Conservation (phyloP, 2,329 filamentous ascomycete genomes). For the Plenodomus biglobosus region DNA sequence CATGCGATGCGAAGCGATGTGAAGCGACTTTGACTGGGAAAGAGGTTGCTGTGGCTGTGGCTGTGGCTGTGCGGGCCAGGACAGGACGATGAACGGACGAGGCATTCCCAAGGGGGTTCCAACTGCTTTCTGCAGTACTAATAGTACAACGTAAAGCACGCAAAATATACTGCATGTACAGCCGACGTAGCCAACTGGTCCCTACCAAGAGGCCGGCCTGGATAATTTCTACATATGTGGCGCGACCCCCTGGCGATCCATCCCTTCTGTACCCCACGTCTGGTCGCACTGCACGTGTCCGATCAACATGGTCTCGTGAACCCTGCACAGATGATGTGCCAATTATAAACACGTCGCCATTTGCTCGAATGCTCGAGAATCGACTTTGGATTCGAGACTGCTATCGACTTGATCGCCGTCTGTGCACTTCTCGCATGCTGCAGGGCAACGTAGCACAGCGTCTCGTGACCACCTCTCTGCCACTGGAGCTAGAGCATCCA, state of each 20-base stretch:
- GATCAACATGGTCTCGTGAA: not conserved
- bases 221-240: not conserved
- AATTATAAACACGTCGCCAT: not conserved
- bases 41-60: constrained; percentile 9
- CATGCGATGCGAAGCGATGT: not conserved
- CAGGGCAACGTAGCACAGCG: constrained; percentile 4
- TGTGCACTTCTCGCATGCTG: constrained; percentile 5
- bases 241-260: constrained; percentile 14
- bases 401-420: constrained; percentile 1
- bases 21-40: constrained; percentile 22
- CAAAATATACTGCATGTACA: no score
- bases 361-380: not conserved
- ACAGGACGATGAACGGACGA: no score
- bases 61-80: no score
- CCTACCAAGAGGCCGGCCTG: not conserved
- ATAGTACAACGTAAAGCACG: no score
- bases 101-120: no score
- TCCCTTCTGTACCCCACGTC: constrained; percentile 6
- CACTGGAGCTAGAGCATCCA: constrained; percentile 3
- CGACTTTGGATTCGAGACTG: not conserved
- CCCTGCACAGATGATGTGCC: not conserved
- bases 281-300: constrained; percentile 3
- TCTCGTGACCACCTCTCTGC: constrained; percentile 2
- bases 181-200: no score
- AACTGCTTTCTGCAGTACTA: no score